A percentile compares a stretch with the other conserved stretches of the same genome.
Evolutionary conservation across 225 moss, liverwort and hornwort genomes (phyloP).

Genomic region (Takakia lepidozioides): DNA sequence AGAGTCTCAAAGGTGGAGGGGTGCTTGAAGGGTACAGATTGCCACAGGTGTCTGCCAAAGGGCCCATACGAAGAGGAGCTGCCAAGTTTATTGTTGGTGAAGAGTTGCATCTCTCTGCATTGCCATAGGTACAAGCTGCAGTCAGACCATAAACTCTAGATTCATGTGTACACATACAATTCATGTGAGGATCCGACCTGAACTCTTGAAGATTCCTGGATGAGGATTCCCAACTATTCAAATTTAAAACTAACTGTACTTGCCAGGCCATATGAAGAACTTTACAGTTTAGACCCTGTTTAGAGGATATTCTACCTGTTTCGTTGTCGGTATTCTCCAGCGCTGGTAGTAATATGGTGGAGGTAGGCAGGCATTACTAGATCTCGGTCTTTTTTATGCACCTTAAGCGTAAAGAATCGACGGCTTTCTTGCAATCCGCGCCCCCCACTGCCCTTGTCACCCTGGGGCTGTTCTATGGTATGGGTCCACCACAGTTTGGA

Average conservation of each 20-base stretch:
- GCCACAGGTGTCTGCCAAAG: constrained; percentile 8
- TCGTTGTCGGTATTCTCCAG: constrained; percentile 10
- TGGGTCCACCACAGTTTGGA: constrained; percentile 22
- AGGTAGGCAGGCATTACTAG: constrained; percentile 19
- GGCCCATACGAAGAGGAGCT: neutral
- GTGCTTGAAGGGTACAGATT: constrained; percentile 22
- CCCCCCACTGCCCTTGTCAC: neutral
- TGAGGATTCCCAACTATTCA: too few relatives aligned
- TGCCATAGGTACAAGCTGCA: too few relatives aligned
- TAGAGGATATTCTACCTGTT: too few relatives aligned
- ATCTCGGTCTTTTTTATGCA: constrained; percentile 12
- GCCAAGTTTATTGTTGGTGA: constrained; percentile 25
- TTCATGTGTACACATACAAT: too few relatives aligned
- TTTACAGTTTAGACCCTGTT: too few relatives aligned
- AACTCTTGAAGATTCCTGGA: too few relatives aligned
- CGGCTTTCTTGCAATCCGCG: constrained; percentile 9
- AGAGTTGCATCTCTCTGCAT: constrained; percentile 22
- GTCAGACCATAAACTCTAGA: too few relatives aligned
- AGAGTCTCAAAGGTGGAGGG: constrained; percentile 31
- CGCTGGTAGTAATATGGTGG: constrained; percentile 13
- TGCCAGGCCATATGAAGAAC: too few relatives aligned
- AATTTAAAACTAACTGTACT: too few relatives aligned
- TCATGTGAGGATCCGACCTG: too few relatives aligned
- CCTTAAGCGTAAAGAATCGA: constrained; percentile 5
- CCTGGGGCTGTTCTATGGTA: neutral